Evolutionary conservation across 768 basidiomycete genomes (phyloP).

Genomic region (Strobilomyces confusus): DNA sequence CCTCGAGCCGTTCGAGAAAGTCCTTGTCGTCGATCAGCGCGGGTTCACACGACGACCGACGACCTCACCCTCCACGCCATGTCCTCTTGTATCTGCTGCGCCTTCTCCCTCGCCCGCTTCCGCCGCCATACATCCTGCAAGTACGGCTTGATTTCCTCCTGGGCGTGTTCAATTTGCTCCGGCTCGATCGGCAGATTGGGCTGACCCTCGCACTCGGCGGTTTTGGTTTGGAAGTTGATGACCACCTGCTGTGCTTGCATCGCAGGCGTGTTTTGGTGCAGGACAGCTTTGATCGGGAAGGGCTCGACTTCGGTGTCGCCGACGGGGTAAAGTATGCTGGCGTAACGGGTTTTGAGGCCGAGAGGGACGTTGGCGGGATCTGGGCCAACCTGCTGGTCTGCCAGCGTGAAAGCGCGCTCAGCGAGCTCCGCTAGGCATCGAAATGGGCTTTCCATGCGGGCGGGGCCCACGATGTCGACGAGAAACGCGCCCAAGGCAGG

Average conservation of each 20-base stretch:
- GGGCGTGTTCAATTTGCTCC: slow-evolving; percentile 16
- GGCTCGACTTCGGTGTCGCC: slow-evolving; percentile 2
- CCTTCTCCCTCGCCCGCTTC: slow-evolving; percentile 2
- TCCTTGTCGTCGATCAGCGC: slow-evolving; percentile 3
- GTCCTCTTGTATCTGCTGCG: slow-evolving; percentile 1
- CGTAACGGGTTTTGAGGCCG: slow-evolving; percentile 9
- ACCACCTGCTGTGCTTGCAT: slow-evolving; percentile 9
- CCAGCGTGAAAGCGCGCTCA: slow-evolving; percentile 18
- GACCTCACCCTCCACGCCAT: slow-evolving; percentile 13
- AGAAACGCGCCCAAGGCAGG: slow-evolving; percentile 11
- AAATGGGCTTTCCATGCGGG: slow-evolving; percentile 1
- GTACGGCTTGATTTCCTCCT: slow-evolving; percentile 13
- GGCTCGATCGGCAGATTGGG: slow-evolving; percentile 16
- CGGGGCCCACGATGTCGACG: slow-evolving; percentile 10
- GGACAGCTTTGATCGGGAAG: slow-evolving; percentile 11
- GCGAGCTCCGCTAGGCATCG: slow-evolving; percentile 16
- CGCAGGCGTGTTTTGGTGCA: slow-evolving; percentile 10
- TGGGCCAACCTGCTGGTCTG: neutral
- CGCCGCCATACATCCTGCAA: slow-evolving; percentile 11
- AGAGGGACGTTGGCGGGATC: neutral
- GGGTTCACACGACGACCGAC: neutral
- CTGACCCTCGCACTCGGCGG: slow-evolving; percentile 9
- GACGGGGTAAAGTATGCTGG: slow-evolving; percentile 13
- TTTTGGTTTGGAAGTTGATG: slow-evolving; percentile 18
- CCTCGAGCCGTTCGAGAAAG: slow-evolving; percentile 16